Percentiles rank a stretch among this genome's conserved stretches.
Conservation (phyloP, 768 basidiomycete genomes). For the Collybiopsis confluens region DNA sequence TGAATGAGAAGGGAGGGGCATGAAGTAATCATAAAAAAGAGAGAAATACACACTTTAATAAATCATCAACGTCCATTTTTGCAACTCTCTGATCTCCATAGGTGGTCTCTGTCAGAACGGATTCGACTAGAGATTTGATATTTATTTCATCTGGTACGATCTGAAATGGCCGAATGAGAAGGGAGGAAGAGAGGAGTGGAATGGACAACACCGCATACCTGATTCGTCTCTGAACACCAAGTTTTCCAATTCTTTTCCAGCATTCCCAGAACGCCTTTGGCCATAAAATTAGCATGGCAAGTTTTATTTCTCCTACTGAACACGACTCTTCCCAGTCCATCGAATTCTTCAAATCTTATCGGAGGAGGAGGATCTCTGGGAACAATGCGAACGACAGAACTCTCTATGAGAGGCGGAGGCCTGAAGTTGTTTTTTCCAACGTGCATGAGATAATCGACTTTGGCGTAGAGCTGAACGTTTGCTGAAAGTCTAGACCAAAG, state of each 20-base stretch:
- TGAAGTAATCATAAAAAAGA: not conserved
- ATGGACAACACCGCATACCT: conserved; percentile 30
- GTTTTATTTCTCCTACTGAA: conserved; percentile 91
- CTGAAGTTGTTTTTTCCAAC: conserved; percentile 97
- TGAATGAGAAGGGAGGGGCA: conserved; percentile 6
- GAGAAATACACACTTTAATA: conserved; percentile 64
- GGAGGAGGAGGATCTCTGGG: conserved; percentile 95
- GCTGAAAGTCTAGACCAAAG: conserved; percentile 94
- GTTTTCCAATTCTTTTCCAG: conserved; percentile 90
- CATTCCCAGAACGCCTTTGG: conserved; percentile 94
- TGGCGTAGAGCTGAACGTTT: conserved; percentile 96
- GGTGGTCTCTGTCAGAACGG: conserved; percentile 66
- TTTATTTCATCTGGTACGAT: conserved; percentile 65
- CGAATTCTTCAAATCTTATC: conserved; percentile 95
- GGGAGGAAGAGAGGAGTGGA: not conserved
- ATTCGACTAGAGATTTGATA: conserved; percentile 69
- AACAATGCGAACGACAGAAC: conserved; percentile 84
- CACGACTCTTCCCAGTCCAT: conserved; percentile 87
- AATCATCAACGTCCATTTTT: conserved; percentile 91
- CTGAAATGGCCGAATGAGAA: conserved; percentile 28
- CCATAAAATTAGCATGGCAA: conserved; percentile 83
- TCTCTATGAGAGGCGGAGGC: conserved; percentile 93
- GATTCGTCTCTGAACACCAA: conserved; percentile 80
- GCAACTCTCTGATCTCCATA: conserved; percentile 77
- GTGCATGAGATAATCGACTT: conserved; percentile 94